Conservation (phyloP, 139 green algal genomes). For the Volvox reticuliferus region DNA sequence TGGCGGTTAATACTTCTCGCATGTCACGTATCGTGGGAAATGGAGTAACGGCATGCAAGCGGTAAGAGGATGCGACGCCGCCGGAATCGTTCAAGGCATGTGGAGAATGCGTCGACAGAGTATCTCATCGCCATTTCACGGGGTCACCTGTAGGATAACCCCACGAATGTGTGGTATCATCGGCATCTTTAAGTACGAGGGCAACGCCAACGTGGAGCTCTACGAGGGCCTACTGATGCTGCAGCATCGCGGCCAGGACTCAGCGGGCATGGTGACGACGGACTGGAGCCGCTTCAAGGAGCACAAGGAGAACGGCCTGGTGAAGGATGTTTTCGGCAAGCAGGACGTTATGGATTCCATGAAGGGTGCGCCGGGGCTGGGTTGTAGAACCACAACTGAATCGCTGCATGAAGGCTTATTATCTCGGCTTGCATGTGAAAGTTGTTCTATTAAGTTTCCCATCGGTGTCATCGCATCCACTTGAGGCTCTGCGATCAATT, state of each 20-base stretch:
- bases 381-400: not conserved
- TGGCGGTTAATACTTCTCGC: not conserved
- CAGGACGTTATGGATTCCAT: conserved; percentile 84
- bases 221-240: conserved; percentile 98
- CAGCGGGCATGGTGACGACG: conserved; percentile 97
- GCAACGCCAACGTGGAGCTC: conserved; percentile 87
- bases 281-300: conserved; percentile 90
- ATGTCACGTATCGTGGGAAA: conserved; percentile 33
- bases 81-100: not conserved
- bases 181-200: conserved; percentile 89
- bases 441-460: too few species aligned
- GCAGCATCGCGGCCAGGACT: conserved; percentile 96
- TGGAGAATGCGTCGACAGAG: not conserved
- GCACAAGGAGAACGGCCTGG: conserved; percentile 97
- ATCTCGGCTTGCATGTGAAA: too few species aligned
- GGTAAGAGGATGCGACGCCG: conserved; percentile 28
- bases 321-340: conserved; percentile 96
- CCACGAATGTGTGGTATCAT: conserved; percentile 95
- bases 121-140: not conserved
- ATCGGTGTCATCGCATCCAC: too few species aligned
- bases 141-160: conserved; percentile 44
- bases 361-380: conserved; percentile 63
- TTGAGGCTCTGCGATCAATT: too few species aligned
- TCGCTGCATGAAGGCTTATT: too few species aligned
- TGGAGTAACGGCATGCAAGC: conserved; percentile 44